Evolutionary conservation across 2,329 filamentous ascomycete species (phyloP).

Genomic region (Laburnicola sp.): DNA sequence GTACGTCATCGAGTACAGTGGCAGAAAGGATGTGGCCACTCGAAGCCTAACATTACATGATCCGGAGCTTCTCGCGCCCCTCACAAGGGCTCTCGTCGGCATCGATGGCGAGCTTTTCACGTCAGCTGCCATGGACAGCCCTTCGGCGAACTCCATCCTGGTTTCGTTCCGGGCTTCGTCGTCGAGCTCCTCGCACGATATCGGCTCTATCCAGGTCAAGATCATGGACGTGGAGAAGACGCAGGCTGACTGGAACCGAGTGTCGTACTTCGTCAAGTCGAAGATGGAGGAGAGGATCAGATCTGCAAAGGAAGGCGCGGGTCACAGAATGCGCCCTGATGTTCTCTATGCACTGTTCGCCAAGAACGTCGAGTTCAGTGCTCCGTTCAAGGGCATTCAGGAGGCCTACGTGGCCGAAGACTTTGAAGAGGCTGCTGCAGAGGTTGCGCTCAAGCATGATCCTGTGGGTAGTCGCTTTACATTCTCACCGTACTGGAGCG

Average conservation of each 20-base stretch:
- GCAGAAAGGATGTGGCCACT: conserved; percentile 9
- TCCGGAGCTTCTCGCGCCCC: conserved; percentile 11
- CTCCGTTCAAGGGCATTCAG: conserved; percentile 17
- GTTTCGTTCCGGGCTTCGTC: conserved; percentile 12
- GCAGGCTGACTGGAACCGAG: conserved; percentile 3
- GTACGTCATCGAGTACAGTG: conserved; percentile 17
- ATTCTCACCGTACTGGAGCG: conserved; percentile 16
- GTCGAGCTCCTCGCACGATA: conserved; percentile 6
- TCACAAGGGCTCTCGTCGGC: conserved; percentile 15
- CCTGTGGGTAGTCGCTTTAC: conserved; percentile 7
- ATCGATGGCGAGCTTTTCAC: conserved; percentile 13
- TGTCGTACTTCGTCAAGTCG: conserved; percentile 4
- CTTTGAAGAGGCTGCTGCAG: conserved; percentile 12
- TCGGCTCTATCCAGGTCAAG: conserved; percentile 12
- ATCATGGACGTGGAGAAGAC: conserved; percentile 6
- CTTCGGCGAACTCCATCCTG: conserved; percentile 8
- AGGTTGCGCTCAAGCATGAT: conserved; percentile 2
- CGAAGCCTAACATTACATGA: conserved; percentile 11
- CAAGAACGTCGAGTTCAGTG: conserved; percentile 21
- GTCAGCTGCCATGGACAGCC: conserved; percentile 11
- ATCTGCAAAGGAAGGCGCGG: not conserved
- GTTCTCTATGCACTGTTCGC: conserved; percentile 29
- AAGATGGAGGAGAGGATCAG: not conserved
- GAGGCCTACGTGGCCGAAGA: conserved; percentile 20
- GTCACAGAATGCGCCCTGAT: conserved; percentile 5